phyloP scores from a whole-genome alignment of 2,329 filamentous ascomycete genomes.

The Xylaria multiplex region DNA sequence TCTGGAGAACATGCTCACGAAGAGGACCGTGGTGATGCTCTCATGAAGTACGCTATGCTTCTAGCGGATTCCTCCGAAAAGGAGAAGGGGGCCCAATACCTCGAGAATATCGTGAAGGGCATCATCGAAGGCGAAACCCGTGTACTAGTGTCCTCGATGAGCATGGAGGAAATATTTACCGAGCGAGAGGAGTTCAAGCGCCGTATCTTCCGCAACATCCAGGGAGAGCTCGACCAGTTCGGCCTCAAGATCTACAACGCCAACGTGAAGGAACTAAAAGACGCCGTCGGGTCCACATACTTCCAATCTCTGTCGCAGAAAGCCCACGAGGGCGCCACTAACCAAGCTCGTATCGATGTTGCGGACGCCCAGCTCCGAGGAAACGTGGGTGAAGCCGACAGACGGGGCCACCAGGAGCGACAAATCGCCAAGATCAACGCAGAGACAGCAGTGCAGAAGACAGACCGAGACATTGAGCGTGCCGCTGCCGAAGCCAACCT shows the following conservation, averaged over 20 bases:
- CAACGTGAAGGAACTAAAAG: conserved; percentile 86
- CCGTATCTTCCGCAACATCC: conserved; percentile 78
- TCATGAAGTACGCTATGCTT: conserved; percentile 85
- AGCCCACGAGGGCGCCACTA: conserved; percentile 84
- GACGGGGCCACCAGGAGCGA: conserved; percentile 82
- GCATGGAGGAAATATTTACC: conserved; percentile 91
- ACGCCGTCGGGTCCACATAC: conserved; percentile 83
- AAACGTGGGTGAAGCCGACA: conserved; percentile 80
- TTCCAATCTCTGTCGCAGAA: conserved; percentile 85
- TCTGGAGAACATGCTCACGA: conserved; percentile 41
- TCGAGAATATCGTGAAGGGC: conserved; percentile 87
- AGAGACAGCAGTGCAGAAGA: conserved; percentile 85
- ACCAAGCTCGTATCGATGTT: conserved; percentile 77
- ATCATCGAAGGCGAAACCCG: conserved; percentile 91
- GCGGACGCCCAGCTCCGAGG: conserved; percentile 72
- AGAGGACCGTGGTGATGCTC: conserved; percentile 67
- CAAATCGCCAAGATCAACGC: conserved; percentile 83
- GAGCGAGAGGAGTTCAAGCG: conserved; percentile 81
- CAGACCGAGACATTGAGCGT: conserved; percentile 83
- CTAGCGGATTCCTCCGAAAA: conserved; percentile 69
- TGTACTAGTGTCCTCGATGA: conserved; percentile 85
- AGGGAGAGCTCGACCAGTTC: conserved; percentile 82
- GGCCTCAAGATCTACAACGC: conserved; percentile 79
- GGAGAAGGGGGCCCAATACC: conserved; percentile 63
- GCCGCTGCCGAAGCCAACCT: conserved; percentile 81